Percentiles rank a stretch among this genome's conserved stretches.
Evolutionary conservation across 1,284 basidiomycete species (phyloP).

Genomic region (Cystobasidium pallidum): DNA sequence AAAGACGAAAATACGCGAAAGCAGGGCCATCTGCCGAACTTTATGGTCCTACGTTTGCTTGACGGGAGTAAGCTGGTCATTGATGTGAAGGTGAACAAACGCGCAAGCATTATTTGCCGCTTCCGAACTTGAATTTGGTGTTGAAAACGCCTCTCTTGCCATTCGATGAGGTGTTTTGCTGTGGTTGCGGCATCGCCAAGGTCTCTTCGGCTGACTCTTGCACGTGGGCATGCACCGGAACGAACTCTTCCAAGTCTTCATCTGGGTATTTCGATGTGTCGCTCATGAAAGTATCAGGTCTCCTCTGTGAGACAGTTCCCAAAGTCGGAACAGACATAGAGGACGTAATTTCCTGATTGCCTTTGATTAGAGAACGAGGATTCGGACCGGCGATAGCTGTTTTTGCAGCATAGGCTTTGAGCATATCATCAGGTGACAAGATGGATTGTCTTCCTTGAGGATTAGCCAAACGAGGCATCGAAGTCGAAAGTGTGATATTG

Average conservation of each 20-base stretch:
- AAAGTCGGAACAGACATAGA: constrained; percentile 22
- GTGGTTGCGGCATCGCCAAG: background rate
- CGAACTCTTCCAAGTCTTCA: constrained; percentile 19
- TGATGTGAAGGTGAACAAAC: no score
- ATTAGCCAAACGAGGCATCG: constrained; percentile 29
- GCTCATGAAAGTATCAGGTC: constrained; percentile 25
- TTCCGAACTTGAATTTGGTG: constrained; percentile 32
- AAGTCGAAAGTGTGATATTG: constrained; percentile 40
- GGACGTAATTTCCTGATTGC: constrained; percentile 4
- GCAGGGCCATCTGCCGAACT: no score
- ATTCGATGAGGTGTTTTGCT: background rate
- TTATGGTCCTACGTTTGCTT: no score
- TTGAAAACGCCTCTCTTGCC: constrained; percentile 27
- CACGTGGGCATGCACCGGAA: background rate
- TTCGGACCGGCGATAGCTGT: constrained; percentile 16
- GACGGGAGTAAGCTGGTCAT: no score
- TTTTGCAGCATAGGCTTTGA: constrained; percentile 33
- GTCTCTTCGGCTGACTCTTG: background rate
- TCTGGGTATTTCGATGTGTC: constrained; percentile 17
- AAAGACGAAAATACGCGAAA: background rate
- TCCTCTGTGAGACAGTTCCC: background rate
- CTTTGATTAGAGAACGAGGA: constrained; percentile 9
- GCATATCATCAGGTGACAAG: constrained; percentile 40
- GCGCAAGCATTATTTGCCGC: background rate
- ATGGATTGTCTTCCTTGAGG: constrained; percentile 35